Conservation (phyloP, 345 rosid genomes). For the Salix suchowensis region DNA sequence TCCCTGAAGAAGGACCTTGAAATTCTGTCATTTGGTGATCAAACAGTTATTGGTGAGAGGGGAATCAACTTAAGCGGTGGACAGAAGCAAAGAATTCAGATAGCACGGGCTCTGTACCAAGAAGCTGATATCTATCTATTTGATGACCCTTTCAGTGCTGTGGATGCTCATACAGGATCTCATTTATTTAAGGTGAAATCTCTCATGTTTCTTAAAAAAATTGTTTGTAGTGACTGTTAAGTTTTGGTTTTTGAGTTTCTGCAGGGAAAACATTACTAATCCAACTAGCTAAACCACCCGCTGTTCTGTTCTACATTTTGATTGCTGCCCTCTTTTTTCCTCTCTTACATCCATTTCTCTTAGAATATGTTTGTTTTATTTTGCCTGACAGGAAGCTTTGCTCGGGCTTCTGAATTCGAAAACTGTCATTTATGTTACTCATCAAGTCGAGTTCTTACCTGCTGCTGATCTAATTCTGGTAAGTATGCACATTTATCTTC, state of each 20-base stretch:
- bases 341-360: background rate
- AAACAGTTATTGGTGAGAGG: slow-evolving; percentile 44
- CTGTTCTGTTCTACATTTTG: background rate
- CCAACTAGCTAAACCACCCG: background rate
- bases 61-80: slow-evolving; percentile 46
- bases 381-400: slow-evolving; percentile 45
- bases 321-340: too few relatives aligned
- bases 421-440: slow-evolving; percentile 63
- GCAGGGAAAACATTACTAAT: background rate
- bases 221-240: background rate
- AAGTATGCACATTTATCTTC: slow-evolving; percentile 16
- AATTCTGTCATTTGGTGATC: slow-evolving; percentile 39
- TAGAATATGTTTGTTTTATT: background rate
- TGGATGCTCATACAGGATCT: slow-evolving; percentile 42
- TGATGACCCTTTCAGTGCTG: slow-evolving; percentile 47
- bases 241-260: background rate
- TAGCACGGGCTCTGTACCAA: slow-evolving; percentile 41
- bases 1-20: slow-evolving; percentile 34
- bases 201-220: background rate
- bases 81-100: slow-evolving; percentile 42
- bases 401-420: slow-evolving; percentile 43
- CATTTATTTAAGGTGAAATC: slow-evolving; percentile 25
- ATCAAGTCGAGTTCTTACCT: slow-evolving; percentile 58
- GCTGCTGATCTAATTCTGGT: slow-evolving; percentile 68
- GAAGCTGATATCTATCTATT: slow-evolving; percentile 42